Base-by-base conservation (phyloP, 139 green algal genomes). In the Bryopsis sp. region DNA sequence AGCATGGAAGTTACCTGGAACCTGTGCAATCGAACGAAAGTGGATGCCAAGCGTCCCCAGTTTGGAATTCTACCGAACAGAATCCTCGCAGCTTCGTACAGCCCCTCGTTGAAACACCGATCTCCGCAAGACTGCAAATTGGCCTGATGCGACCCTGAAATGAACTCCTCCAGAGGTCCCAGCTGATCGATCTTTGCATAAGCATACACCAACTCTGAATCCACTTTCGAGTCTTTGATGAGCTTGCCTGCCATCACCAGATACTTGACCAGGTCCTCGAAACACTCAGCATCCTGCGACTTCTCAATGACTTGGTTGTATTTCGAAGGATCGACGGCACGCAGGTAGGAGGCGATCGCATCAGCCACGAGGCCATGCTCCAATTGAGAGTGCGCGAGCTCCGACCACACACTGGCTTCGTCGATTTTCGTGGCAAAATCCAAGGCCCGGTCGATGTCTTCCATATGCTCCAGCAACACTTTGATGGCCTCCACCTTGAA, bases 231-330 rank as follows among this genome's bases (percentile, higher is more conserved):
- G 71, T 96, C 89, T 72, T 93, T 94, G 65, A 90, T 75, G 78
- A 91, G 94, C 79, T 96, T 96, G 72, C 92, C 86, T 39, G 95
- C 92, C 94, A 98, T 98, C 28, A 95, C 84, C 80, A 99, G 84
- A 78, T 92, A 99, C 81, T 94, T 93, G 39, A 96, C 89, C 47
- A 99, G 82, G 47, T 96, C 89, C 15, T 85, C 86, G 73, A 93
- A 96, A 50, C 78, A 79, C 29, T 70, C 77, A 26, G 74, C 58
- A 54, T 78, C 78, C 62, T 81, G 75, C 37, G 81, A 74, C 38
- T 75, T 64, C 34, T 79, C 70, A 50, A 95, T 90, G 37, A 97
- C 91, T 46, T 90, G 79, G 7, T 68, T 64, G 65, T 89, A 91
- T 26, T 85, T 79, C 36, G 64, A 76, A 59, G 59, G 71, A 80